Percentiles rank a stretch among this genome's conserved stretches.
These are phyloP conservation scores for Cyclotella choctawhatcheeana DNA, from an alignment of 108 stramenopile species.

Conservation along the genomic window DNA sequence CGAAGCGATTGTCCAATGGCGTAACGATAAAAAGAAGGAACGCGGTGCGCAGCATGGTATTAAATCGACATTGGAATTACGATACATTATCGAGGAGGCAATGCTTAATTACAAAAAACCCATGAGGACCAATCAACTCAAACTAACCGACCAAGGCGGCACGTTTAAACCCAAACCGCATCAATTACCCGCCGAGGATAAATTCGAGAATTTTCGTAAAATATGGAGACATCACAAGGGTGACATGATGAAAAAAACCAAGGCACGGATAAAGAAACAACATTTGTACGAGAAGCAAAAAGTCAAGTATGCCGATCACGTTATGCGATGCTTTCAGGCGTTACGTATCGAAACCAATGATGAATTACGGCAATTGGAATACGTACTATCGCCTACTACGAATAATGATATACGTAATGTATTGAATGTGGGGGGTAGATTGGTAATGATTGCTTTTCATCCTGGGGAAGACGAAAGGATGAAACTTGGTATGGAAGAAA, in stretches of 20 bases:
- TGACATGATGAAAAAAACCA: too few relatives aligned
- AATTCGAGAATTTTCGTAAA: too few relatives aligned
- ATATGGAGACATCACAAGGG: too few relatives aligned
- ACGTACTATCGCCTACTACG: background rate
- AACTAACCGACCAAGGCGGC: too few relatives aligned
- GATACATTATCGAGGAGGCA: slow-evolving; percentile 61
- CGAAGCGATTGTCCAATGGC: slow-evolving; percentile 55
- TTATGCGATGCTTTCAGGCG: slow-evolving; percentile 74
- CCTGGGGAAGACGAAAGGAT: slow-evolving; percentile 22
- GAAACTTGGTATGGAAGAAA: slow-evolving; percentile 6
- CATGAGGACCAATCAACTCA: too few relatives aligned
- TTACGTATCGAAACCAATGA: slow-evolving; percentile 87
- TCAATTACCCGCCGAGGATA: too few relatives aligned
- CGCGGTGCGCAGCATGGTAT: background rate
- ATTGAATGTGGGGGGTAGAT: slow-evolving; percentile 15
- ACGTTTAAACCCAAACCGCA: too few relatives aligned
- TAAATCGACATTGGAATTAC: slow-evolving; percentile 33
- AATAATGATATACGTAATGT: background rate
- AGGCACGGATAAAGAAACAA: too few relatives aligned
- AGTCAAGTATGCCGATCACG: slow-evolving; percentile 5
- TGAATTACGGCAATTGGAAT: slow-evolving; percentile 50
- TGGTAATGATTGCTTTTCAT: slow-evolving; percentile 26
- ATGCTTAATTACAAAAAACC: background rate
- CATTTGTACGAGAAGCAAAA: slow-evolving; percentile 11
- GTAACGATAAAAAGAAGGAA: slow-evolving; percentile 47